Conservation (phyloP, 176 grass and related monocot species). For the Phoenix dactylifera region DNA sequence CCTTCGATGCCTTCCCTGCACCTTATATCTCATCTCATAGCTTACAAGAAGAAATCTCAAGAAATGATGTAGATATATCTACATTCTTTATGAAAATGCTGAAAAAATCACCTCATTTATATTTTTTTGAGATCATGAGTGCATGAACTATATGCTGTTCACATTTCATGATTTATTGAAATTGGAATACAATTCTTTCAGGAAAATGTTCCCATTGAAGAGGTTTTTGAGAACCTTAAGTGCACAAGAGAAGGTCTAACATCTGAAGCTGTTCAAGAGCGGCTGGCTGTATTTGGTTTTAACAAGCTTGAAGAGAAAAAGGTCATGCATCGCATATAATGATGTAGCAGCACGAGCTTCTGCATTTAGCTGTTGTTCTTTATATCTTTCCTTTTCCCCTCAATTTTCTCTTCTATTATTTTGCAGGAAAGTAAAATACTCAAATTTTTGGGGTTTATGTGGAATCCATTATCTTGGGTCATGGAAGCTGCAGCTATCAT, state of each 20-base stretch:
- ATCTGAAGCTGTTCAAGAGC: constrained; percentile 21
- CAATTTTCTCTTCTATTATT: neutral
- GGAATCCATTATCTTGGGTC: constrained; percentile 74
- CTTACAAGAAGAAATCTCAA: no score
- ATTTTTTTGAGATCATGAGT: no score
- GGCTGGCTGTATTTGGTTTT: constrained; percentile 35
- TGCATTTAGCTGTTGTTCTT: no score
- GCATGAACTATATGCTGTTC: no score
- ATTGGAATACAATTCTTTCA: neutral
- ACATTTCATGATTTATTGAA: no score
- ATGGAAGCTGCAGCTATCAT: constrained; percentile 66
- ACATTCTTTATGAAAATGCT: no score
- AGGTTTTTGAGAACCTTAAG: constrained; percentile 49
- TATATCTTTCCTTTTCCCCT: no score
- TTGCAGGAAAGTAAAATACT: constrained; percentile 64
- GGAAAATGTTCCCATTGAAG: constrained; percentile 52
- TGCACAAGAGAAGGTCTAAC: constrained; percentile 49
- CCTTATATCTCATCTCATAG: no score
- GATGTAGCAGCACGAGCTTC: no score
- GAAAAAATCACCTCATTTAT: no score
- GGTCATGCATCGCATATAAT: neutral
- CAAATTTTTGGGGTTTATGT: constrained; percentile 74
- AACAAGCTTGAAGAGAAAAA: constrained; percentile 71
- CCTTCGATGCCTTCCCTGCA: no score
- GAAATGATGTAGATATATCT: no score